phyloP scores from a whole-genome alignment of 805 yeast species.

The Saccharomycopsis guyanensis region DNA sequence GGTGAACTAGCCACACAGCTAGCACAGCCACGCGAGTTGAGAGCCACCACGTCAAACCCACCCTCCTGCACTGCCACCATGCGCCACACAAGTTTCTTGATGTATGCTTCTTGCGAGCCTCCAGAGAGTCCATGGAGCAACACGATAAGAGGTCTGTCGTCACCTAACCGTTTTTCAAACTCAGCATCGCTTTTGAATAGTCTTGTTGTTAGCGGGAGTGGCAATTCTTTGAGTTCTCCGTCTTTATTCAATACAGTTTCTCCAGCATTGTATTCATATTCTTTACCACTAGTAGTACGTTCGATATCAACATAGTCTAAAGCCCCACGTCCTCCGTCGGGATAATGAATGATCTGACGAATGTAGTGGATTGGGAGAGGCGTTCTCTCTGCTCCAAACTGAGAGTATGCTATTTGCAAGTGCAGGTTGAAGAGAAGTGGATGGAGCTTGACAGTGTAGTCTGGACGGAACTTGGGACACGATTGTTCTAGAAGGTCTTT shows the following conservation, averaged over 20 bases:
- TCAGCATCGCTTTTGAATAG: constrained; percentile 39
- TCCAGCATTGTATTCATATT: constrained; percentile 26
- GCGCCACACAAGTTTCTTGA: constrained; percentile 47
- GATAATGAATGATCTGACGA: constrained; percentile 42
- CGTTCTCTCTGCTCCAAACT: constrained; percentile 32
- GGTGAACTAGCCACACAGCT: constrained; percentile 62
- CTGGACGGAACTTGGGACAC: constrained; percentile 39
- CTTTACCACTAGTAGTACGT: constrained; percentile 29
- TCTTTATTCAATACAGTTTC: constrained; percentile 15
- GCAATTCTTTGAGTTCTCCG: constrained; percentile 28
- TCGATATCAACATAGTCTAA: constrained; percentile 47
- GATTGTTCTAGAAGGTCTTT: constrained; percentile 28
- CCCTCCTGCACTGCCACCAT: constrained; percentile 27
- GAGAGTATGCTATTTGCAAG: constrained; percentile 61
- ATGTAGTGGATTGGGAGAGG: constrained; percentile 45
- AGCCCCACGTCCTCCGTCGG: constrained; percentile 62
- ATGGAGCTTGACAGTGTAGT: constrained; percentile 41
- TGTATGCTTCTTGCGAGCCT: constrained; percentile 75
- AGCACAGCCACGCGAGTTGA: constrained; percentile 74
- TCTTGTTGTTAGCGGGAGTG: constrained; percentile 46
- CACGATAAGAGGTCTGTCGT: constrained; percentile 51
- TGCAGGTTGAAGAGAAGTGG: constrained; percentile 60
- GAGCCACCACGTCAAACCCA: constrained; percentile 56
- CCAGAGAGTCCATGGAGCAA: constrained; percentile 76
- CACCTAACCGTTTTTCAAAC: constrained; percentile 26